Conservation (phyloP, 306 rosid species). For the Adenanthera pavonina region DNA sequence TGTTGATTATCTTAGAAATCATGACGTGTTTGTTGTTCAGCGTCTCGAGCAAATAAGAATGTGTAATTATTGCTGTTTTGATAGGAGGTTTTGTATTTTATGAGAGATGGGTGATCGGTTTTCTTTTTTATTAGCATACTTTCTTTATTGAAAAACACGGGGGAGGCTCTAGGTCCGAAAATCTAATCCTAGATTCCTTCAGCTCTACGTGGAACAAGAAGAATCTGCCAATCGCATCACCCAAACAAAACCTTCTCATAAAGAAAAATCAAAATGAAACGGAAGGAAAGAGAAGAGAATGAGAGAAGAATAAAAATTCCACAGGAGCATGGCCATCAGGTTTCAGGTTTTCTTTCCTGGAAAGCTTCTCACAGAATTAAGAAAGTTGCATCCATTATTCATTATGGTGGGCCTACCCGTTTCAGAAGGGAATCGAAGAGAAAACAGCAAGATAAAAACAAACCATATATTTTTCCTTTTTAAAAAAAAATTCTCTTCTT, state of each 20-base stretch:
- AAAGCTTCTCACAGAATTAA: constrained; percentile 51
- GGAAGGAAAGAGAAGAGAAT: neutral
- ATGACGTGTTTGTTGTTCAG: constrained; percentile 6
- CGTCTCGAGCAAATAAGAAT: constrained; percentile 37
- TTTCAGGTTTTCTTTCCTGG: constrained; percentile 31
- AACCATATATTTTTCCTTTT: constrained; percentile 75
- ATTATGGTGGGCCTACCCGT: constrained; percentile 64
- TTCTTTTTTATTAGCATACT: constrained; percentile 39
- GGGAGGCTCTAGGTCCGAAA: neutral
- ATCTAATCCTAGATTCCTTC: constrained; percentile 84
- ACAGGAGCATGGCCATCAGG: constrained; percentile 46
- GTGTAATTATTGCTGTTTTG: constrained; percentile 23
- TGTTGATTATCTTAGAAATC: constrained; percentile 49
- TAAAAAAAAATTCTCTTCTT: constrained; percentile 79
- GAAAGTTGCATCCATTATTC: constrained; percentile 73
- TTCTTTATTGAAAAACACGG: constrained; percentile 41
- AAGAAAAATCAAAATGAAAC: constrained; percentile 44
- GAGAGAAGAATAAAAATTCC: constrained; percentile 55
- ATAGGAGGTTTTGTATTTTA: constrained; percentile 40
- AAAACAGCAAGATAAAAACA: constrained; percentile 87
- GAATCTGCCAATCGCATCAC: constrained; percentile 81
- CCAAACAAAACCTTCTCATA: constrained; percentile 40
- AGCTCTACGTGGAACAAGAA: constrained; percentile 83
- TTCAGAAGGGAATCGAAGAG: constrained; percentile 74
- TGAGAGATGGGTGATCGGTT: constrained; percentile 46